Evolutionary conservation across 169 alveolate genomes (phyloP), one percentile per base, ranked within the genome.

Genomic region (Cyclospora cayetanensis): DNA sequence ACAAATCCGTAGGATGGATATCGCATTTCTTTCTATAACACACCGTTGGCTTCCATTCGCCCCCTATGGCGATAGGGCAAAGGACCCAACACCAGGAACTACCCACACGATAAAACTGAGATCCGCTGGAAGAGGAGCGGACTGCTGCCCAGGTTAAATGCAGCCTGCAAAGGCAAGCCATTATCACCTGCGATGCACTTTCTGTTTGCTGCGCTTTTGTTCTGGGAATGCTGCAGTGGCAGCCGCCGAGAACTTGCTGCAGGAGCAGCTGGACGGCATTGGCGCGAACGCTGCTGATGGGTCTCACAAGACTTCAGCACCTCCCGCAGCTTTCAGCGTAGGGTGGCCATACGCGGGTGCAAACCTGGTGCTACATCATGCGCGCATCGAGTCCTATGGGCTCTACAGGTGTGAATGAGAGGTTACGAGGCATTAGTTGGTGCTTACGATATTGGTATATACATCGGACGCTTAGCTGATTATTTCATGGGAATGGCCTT

Each of bases 201-300:
- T 50, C 63, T 50, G 63, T n/a, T 18, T 50, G 27, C 29, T n/a
- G 22, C 27, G 39, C 41, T 31, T 12, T 29, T 15, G 20, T 31
- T 27, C 20, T 22, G 76, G 76, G 76, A 22, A 15, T 77, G 68
- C 76, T 80, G 77, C 90, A 80, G 90, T 80, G 90, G 90, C 53
- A 31, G 90, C 53, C 25, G 90, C 90, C 55, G 90, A 80, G 41
- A 15, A 1, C 22, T 31, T 80, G 42, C 90, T 80, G 20, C 22
- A 53, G 90, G 90, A 80, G 39, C 90, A 53, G 39, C 37, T 52
- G 76, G 90, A 80, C 20, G 90, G 90, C 0, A 46, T 53, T 53
- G 35, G 37, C 15, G 22, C 4, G 72, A 37, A 4, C 25, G 90
- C 76, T 12, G 76, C 11, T 35, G 90, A 80, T n/a, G 53, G 52